These are phyloP conservation scores for Artemisia tridentata DNA, from an alignment of 129 eudicot species.

Conservation along the genomic window DNA sequence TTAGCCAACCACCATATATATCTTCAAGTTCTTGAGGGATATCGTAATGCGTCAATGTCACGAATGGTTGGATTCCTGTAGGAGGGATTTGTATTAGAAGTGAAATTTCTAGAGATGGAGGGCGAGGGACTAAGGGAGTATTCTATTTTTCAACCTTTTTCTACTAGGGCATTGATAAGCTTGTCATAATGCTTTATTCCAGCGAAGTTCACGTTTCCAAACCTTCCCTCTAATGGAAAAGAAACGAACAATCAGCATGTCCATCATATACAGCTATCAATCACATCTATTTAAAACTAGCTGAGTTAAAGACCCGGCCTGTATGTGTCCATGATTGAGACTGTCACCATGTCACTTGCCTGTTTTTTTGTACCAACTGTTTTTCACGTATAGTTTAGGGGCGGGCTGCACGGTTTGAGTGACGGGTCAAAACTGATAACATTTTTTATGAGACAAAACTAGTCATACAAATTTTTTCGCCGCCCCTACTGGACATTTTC, in stretches of 20 bases:
- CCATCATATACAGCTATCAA: not conserved
- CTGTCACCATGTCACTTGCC: not conserved
- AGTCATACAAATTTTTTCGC: no score
- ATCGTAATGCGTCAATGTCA: not conserved
- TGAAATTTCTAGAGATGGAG: not conserved
- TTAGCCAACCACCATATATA: constrained; percentile 66
- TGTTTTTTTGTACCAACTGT: not conserved
- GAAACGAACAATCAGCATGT: not conserved
- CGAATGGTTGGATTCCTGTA: no score
- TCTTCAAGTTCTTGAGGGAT: constrained; percentile 47
- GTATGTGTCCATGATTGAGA: no score
- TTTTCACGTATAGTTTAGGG: no score
- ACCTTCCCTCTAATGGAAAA: constrained; percentile 55
- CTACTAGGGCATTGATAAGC: constrained; percentile 61
- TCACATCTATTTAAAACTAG: no score
- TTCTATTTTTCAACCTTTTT: constrained; percentile 40
- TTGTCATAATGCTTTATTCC: constrained; percentile 64
- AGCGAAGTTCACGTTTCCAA: constrained; percentile 54
- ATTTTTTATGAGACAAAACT: no score
- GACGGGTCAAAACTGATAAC: no score
- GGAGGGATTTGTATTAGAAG: not conserved
- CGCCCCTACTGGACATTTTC: no score
- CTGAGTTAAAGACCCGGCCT: no score
- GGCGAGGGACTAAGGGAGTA: not conserved
- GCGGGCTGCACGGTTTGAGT: no score